Evolutionary conservation across 202 grass and related monocot genomes (phyloP).

Genomic region (Bolboschoenoplectus hybrid): DNA sequence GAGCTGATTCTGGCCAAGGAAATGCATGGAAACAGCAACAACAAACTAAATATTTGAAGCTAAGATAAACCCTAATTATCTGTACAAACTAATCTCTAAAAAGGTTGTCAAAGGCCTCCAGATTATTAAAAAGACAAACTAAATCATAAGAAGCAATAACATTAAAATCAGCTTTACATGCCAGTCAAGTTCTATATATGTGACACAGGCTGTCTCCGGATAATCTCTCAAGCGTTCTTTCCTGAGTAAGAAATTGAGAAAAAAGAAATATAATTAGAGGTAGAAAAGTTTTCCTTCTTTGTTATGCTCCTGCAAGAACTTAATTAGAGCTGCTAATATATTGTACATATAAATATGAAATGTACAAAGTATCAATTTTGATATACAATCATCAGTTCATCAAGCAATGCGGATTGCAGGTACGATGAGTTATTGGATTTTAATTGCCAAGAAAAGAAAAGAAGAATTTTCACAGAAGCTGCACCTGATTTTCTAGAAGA

Average conservation of each 20-base stretch:
- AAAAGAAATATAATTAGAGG: neutral
- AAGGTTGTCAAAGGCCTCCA: neutral
- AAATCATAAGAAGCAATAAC: neutral
- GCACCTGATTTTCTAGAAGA: slow-evolving; percentile 61
- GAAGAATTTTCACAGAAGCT: neutral
- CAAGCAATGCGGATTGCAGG: neutral
- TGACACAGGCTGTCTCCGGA: neutral
- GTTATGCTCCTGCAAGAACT: neutral
- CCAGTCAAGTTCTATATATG: neutral
- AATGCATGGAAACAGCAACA: no score
- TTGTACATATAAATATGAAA: neutral
- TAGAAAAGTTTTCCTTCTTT: neutral
- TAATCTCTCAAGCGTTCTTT: slow-evolving; percentile 16
- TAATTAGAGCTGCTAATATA: neutral
- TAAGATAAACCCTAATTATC: neutral
- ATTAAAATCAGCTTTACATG: neutral
- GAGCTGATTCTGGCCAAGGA: no score
- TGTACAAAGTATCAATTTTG: neutral
- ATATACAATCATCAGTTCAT: neutral
- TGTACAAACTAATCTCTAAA: neutral
- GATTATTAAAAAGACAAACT: neutral
- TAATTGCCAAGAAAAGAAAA: neutral
- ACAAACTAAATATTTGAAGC: neutral
- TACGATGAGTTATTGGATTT: neutral
- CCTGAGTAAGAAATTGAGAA: slow-evolving; percentile 29